phyloP scores from a whole-genome alignment of 176 grass and related monocot genomes.

The Zoysia japonica region DNA sequence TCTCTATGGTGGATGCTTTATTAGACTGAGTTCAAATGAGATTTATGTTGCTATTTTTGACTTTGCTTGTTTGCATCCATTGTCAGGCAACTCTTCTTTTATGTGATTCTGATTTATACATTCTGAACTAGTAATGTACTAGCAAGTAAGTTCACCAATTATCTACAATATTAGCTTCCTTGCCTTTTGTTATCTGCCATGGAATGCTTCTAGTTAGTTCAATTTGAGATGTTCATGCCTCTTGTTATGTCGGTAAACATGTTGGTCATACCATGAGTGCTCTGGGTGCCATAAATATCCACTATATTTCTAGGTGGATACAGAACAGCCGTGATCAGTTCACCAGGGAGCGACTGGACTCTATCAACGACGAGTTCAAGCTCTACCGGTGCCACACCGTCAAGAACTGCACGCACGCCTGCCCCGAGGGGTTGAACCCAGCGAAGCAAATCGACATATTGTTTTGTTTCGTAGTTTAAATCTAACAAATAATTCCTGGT shows the following conservation, averaged over 20 bases:
- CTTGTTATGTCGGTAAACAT: neutral
- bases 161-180: no score
- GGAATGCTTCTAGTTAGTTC: neutral
- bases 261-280: neutral
- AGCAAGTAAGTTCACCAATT: neutral
- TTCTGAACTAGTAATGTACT: neutral
- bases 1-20: neutral
- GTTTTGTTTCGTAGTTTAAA: neutral
- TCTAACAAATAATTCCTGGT: slow-evolving; percentile 46
- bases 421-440: slow-evolving; percentile 92
- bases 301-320: slow-evolving; percentile 71
- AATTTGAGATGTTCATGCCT: neutral
- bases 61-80: neutral
- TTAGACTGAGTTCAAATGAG: neutral
- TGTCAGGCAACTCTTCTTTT: neutral
- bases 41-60: neutral
- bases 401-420: slow-evolving; percentile 91
- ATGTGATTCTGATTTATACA: no score
- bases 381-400: slow-evolving; percentile 94
- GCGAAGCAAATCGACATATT: slow-evolving; percentile 76
- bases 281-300: slow-evolving; percentile 11
- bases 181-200: no score
- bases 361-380: slow-evolving; percentile 97
- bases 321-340: slow-evolving; percentile 97
- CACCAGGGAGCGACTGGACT: slow-evolving; percentile 85